phyloP scores from a whole-genome alignment of 345 rosid genomes.

The Populus alba region DNA sequence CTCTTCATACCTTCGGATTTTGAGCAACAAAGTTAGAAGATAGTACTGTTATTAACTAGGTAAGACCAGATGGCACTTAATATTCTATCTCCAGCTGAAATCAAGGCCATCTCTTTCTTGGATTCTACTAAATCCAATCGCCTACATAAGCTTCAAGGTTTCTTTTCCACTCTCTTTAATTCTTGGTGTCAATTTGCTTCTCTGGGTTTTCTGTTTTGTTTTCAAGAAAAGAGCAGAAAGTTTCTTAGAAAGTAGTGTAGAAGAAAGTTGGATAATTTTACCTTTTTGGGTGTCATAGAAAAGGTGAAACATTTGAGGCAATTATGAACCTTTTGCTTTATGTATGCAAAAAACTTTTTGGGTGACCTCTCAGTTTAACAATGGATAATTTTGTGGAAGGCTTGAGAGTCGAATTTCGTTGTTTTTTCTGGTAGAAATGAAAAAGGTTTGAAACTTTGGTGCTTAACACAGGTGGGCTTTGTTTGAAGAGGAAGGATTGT shows the following conservation, averaged over 20 bases:
- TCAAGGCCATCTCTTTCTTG: constrained; percentile 60
- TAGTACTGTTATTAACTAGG: not conserved
- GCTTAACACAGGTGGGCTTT: constrained; percentile 45
- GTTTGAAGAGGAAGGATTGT: constrained; percentile 53
- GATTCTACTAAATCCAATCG: constrained; percentile 49
- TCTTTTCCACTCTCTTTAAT: not conserved
- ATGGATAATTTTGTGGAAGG: not conserved
- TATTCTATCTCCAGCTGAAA: constrained; percentile 56
- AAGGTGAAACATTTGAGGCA: not conserved
- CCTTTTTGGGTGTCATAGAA: not conserved
- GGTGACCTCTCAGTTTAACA: not conserved
- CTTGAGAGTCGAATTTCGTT: not conserved
- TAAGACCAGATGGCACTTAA: constrained; percentile 57
- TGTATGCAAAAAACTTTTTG: not conserved
- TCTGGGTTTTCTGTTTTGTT: constrained; percentile 13
- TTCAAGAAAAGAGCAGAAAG: not conserved
- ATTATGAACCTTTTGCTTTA: not conserved
- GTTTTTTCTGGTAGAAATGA: not conserved
- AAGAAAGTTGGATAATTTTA: not conserved
- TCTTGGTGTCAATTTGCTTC: not conserved
- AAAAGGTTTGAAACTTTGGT: constrained; percentile 3
- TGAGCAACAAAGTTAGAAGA: not conserved
- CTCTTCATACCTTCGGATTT: not conserved
- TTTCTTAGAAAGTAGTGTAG: not conserved
- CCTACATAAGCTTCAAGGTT: constrained; percentile 61